A percentile compares a stretch with the other conserved stretches of the same genome.
Conservation (phyloP, 2,329 filamentous ascomycete genomes). For the Lasiodiplodia hormozganensis region DNA sequence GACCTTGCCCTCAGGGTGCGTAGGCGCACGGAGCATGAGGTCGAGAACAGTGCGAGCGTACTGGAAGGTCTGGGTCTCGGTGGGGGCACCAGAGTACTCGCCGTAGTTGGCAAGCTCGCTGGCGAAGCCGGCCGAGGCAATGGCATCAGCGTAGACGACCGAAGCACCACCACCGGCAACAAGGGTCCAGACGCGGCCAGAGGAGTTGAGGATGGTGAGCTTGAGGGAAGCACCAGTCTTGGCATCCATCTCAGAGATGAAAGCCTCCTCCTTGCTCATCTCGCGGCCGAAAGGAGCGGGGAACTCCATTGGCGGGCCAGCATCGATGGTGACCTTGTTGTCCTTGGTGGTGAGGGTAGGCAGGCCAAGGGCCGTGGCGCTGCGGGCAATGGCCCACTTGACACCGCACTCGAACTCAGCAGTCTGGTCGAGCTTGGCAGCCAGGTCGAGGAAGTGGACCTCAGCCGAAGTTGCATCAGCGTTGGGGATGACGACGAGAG, state of each 20-base stretch:
- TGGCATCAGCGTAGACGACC: conserved; percentile 98
- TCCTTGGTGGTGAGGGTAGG: conserved; percentile 66
- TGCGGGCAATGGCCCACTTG: conserved; percentile 97
- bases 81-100: conserved; percentile 98
- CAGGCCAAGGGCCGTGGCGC: conserved; percentile 85
- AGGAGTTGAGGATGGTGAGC: conserved; percentile 91
- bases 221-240: conserved; percentile 99
- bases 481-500: conserved; percentile 96
- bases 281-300: conserved; percentile 98
- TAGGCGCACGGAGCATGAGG: conserved; percentile 91
- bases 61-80: conserved; percentile 98
- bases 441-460: conserved; percentile 97
- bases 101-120: conserved; percentile 99
- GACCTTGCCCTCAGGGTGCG: conserved; percentile 90
- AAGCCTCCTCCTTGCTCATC: conserved; percentile 97
- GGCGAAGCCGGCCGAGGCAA: conserved; percentile 93
- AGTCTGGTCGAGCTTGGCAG: conserved; percentile 98
- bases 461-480: conserved; percentile 88
- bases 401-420: conserved; percentile 99
- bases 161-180: conserved; percentile 99
- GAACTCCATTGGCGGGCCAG: conserved; percentile 98
- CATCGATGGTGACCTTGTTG: conserved; percentile 89
- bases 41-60: conserved; percentile 97
- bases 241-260: conserved; percentile 97
- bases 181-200: conserved; percentile 95